A percentile compares a stretch with the other conserved stretches of the same genome.
Evolutionary conservation across 768 basidiomycete species (phyloP).

Genomic region (Amanita jacksonii): DNA sequence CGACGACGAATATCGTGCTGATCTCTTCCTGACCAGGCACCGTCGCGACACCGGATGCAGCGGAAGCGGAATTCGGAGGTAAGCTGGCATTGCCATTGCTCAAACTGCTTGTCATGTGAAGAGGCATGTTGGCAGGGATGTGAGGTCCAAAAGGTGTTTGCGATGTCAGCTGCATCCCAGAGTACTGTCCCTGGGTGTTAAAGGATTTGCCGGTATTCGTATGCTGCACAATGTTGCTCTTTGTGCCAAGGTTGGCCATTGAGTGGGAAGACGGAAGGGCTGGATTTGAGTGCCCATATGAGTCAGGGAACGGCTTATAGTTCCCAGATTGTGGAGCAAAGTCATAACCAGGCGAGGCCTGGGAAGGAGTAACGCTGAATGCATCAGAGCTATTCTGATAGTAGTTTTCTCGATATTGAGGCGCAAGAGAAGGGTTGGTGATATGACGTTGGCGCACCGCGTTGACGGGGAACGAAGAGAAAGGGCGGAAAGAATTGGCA

Average conservation of each 20-base stretch:
- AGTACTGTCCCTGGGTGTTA: slow-evolving; percentile 14
- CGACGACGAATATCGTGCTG: slow-evolving; percentile 95
- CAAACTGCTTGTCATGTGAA: slow-evolving; percentile 14
- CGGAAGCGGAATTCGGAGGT: slow-evolving; percentile 15
- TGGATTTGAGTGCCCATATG: slow-evolving; percentile 3
- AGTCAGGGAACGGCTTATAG: slow-evolving; percentile 2
- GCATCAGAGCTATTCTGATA: slow-evolving; percentile 26
- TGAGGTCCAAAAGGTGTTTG: slow-evolving; percentile 75
- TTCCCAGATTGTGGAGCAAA: slow-evolving; percentile 19
- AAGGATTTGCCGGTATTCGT: slow-evolving; percentile 16
- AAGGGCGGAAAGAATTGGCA: slow-evolving; percentile 22
- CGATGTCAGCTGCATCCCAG: slow-evolving; percentile 44
- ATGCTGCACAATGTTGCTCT: slow-evolving; percentile 2
- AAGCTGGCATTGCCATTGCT: slow-evolving; percentile 8
- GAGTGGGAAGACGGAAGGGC: not conserved
- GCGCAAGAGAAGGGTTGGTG: slow-evolving; percentile 23
- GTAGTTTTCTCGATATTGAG: slow-evolving; percentile 16
- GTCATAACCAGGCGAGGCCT: slow-evolving; percentile 25
- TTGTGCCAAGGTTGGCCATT: not conserved
- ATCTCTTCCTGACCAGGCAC: slow-evolving; percentile 67
- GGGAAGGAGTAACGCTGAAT: slow-evolving; percentile 29
- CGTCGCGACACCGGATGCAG: slow-evolving; percentile 18
- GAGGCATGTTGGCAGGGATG: slow-evolving; percentile 32
- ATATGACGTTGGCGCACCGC: slow-evolving; percentile 33
- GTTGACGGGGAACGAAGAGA: slow-evolving; percentile 32